These are phyloP conservation scores for Fonsecaea erecta DNA, from an alignment of 2,329 filamentous ascomycete species.

Conservation along the genomic window DNA sequence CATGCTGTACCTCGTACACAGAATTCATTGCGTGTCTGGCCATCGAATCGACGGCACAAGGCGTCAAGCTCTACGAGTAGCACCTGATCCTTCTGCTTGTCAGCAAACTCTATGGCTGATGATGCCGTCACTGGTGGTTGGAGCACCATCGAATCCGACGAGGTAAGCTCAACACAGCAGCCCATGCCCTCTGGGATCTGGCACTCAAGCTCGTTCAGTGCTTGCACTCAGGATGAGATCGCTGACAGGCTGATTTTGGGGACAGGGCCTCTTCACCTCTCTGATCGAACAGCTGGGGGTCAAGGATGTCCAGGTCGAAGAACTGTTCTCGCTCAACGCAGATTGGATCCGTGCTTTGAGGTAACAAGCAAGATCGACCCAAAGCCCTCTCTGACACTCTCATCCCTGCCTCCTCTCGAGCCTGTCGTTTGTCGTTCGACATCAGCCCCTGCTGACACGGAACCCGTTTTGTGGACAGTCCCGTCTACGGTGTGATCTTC, in stretches of 20 bases:
- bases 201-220: neutral
- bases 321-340: constrained; percentile 86
- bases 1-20: neutral
- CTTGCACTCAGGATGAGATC: neutral
- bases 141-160: constrained; percentile 98
- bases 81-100: neutral
- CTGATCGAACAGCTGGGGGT: constrained; percentile 91
- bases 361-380: constrained; percentile 40
- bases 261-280: constrained; percentile 91
- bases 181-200: neutral
- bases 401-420: neutral
- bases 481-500: constrained; percentile 95
- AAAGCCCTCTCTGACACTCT: constrained; percentile 2
- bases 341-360: constrained; percentile 56
- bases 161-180: constrained; percentile 63
- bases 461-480: constrained; percentile 50
- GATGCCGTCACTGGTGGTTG: constrained; percentile 64
- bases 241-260: constrained; percentile 10
- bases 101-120: constrained; percentile 63
- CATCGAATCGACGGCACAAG: neutral
- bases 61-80: neutral
- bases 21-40: neutral
- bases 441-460: constrained; percentile 19
- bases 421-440: neutral
- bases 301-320: constrained; percentile 93